Conservation (phyloP, 495 filamentous ascomycete species). For the Aspergillus mulundensis region DNA sequence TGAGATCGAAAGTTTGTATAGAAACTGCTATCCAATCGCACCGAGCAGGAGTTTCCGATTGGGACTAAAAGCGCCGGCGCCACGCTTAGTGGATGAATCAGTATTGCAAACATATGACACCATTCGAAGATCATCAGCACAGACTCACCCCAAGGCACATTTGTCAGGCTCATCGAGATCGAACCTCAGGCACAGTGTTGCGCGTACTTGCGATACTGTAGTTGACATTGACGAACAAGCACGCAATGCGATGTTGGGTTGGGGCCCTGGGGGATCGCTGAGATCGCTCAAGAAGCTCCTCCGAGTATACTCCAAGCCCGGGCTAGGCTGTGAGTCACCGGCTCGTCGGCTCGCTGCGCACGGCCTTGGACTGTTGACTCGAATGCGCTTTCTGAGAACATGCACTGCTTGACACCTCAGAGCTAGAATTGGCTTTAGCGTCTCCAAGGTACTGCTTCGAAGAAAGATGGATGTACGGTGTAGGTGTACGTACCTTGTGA, state of each 20-base stretch:
- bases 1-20: background rate
- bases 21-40: background rate
- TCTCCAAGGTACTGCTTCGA: conserved; percentile 1
- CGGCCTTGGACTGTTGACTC: background rate
- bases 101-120: conserved; percentile 6
- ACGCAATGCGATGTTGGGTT: background rate
- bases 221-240: background rate
- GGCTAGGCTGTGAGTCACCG: background rate
- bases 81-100: background rate
- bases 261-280: background rate
- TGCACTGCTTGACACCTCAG: background rate
- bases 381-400: background rate
- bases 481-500: background rate
- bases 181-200: background rate
- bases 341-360: background rate
- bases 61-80: conserved; percentile 2
- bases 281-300: background rate
- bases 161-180: background rate
- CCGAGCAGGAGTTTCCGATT: background rate
- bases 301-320: background rate
- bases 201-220: background rate
- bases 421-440: background rate
- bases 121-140: conserved; percentile 9
- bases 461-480: background rate
- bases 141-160: background rate